Conservation (phyloP, 2,329 filamentous ascomycete genomes). For the Fusarium hostae region DNA sequence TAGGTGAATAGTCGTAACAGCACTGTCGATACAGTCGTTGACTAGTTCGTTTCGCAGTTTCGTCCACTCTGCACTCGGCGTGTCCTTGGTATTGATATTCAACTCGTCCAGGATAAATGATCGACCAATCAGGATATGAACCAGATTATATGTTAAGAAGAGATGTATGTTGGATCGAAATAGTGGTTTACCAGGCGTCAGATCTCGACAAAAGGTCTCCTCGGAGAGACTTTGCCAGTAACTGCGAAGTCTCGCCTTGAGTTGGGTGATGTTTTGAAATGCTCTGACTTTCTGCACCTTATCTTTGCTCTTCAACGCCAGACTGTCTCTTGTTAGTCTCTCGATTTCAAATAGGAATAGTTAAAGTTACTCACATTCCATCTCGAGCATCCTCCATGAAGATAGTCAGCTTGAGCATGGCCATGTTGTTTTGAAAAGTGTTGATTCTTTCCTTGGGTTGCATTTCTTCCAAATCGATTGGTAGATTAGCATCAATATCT, state of each 20-base stretch:
- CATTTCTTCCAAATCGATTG: slow-evolving; percentile 24
- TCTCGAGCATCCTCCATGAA: slow-evolving; percentile 40
- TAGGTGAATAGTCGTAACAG: slow-evolving; percentile 24
- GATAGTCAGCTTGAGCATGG: slow-evolving; percentile 29
- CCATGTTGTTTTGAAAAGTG: slow-evolving; percentile 34
- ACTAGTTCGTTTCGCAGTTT: slow-evolving; percentile 14
- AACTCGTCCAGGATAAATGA: slow-evolving; percentile 30
- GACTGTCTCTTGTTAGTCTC: neutral
- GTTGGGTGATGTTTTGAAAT: slow-evolving; percentile 9
- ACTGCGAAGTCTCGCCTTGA: slow-evolving; percentile 15
- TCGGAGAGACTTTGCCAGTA: slow-evolving; percentile 33
- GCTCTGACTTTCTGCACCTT: neutral
- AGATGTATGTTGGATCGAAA: slow-evolving; percentile 40
- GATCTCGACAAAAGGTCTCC: slow-evolving; percentile 32
- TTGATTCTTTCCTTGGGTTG: slow-evolving; percentile 24
- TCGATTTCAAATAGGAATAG: neutral
- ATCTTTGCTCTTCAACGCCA: slow-evolving; percentile 21
- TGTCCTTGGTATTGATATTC: neutral
- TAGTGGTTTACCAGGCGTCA: slow-evolving; percentile 32
- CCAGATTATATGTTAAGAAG: slow-evolving; percentile 32
- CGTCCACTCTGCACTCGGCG: slow-evolving; percentile 3
- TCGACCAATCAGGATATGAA: slow-evolving; percentile 35
- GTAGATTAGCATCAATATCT: slow-evolving; percentile 21
- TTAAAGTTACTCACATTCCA: slow-evolving; percentile 14
- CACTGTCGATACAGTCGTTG: slow-evolving; percentile 24